Conservation (phyloP, 176 grass and related monocot species). For the Elaeis guineensis region DNA sequence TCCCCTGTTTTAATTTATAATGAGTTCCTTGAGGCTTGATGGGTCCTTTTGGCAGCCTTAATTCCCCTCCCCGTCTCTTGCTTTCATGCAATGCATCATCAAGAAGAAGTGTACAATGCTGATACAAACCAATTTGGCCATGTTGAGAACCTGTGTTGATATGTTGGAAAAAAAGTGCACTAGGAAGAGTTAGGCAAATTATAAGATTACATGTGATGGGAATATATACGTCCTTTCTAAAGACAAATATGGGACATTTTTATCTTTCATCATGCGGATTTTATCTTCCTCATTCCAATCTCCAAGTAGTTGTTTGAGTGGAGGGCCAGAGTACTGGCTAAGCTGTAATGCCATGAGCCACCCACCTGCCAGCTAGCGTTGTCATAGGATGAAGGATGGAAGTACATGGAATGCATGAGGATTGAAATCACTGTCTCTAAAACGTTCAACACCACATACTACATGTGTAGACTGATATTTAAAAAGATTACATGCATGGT, state of each 20-base stretch:
- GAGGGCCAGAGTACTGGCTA: too few relatives aligned
- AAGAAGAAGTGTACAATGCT: too few relatives aligned
- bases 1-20: not conserved
- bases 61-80: too few relatives aligned
- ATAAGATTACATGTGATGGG: not conserved
- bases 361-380: slow-evolving; percentile 15
- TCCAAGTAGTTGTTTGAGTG: too few relatives aligned
- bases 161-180: not conserved
- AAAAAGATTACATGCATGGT: too few relatives aligned
- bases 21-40: not conserved
- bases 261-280: not conserved
- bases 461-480: not conserved
- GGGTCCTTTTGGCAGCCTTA: too few relatives aligned
- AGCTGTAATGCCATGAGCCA: slow-evolving; percentile 6
- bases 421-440: too few relatives aligned
- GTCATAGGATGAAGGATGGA: not conserved
- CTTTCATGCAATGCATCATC: too few relatives aligned
- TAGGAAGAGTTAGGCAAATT: slow-evolving; percentile 1
- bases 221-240: slow-evolving; percentile 4
- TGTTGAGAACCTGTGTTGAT: too few relatives aligned
- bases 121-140: too few relatives aligned
- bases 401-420: too few relatives aligned
- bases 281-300: too few relatives aligned
- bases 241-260: not conserved
- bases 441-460: not conserved